Evolutionary conservation across 106 monocot species (phyloP).

Genomic region (Allium cepa): DNA sequence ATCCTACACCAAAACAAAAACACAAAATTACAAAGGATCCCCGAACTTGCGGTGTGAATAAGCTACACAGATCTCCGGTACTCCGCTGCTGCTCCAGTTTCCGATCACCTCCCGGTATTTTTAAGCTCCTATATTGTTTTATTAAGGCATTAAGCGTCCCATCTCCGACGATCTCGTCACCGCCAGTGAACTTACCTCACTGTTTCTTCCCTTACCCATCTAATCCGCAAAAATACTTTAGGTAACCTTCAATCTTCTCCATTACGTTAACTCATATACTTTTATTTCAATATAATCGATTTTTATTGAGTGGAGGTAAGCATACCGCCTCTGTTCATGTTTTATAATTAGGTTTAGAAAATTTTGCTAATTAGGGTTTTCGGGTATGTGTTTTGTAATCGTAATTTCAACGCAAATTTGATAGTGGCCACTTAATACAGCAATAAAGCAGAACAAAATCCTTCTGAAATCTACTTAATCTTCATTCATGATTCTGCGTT

Average conservation of each 20-base stretch:
- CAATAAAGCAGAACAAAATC: too few species aligned
- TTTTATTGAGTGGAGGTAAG: slow-evolving; percentile 8
- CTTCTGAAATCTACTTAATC: not conserved
- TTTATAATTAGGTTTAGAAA: not conserved
- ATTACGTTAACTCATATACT: not conserved
- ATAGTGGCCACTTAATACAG: too few species aligned
- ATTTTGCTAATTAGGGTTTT: not conserved
- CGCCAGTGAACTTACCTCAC: slow-evolving; percentile 22
- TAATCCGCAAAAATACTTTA: not conserved
- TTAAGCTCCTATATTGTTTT: not conserved
- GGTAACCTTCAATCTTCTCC: slow-evolving; percentile 9
- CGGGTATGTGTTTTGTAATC: not conserved
- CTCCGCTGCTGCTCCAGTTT: slow-evolving; percentile 2
- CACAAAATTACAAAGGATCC: not conserved
- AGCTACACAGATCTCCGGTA: not conserved
- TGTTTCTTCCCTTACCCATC: not conserved
- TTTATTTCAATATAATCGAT: not conserved
- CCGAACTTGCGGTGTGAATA: slow-evolving; percentile 7
- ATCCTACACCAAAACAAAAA: too few species aligned
- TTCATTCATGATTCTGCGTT: slow-evolving; percentile 1
- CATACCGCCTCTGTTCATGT: not conserved
- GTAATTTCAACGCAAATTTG: too few species aligned
- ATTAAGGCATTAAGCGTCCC: too few species aligned
- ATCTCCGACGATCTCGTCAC: slow-evolving; percentile 6
- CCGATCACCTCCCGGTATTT: slow-evolving; percentile 49